Conservation (phyloP, 345 rosid species). For the Pistacia vera region DNA sequence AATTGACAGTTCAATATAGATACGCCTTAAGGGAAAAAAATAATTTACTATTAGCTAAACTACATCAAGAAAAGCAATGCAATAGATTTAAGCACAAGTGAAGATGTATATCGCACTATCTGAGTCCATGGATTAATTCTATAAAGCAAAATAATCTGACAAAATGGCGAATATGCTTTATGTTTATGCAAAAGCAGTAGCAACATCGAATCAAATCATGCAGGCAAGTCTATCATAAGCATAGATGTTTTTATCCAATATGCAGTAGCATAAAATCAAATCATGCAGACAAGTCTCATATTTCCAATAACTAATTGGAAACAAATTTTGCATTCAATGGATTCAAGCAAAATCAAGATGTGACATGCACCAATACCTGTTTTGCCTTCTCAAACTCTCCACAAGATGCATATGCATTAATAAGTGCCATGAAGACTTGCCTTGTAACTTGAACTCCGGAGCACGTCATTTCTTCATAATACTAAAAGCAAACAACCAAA, state of each 20-base stretch:
- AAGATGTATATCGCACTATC: not conserved
- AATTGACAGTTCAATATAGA: not conserved
- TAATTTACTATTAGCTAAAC: not conserved
- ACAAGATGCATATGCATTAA: constrained; percentile 73
- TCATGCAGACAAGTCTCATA: not conserved
- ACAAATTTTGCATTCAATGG: not conserved
- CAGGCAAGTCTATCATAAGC: not conserved
- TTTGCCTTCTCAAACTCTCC: constrained; percentile 85
- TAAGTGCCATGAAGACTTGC: constrained; percentile 63
- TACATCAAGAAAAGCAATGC: not conserved
- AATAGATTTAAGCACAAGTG: not conserved
- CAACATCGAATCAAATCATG: too few relatives aligned
- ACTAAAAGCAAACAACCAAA: constrained; percentile 41
- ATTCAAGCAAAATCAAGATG: not conserved
- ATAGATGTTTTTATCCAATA: not conserved
- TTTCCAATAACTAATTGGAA: not conserved
- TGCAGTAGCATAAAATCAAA: not conserved
- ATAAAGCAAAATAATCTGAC: too few relatives aligned
- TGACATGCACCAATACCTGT: constrained; percentile 48
- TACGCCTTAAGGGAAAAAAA: not conserved
- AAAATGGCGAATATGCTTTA: too few relatives aligned
- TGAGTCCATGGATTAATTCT: too few relatives aligned
- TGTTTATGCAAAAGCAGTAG: too few relatives aligned
- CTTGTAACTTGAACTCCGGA: constrained; percentile 51
- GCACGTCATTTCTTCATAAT: constrained; percentile 47